Conservation (phyloP, 2,329 filamentous ascomycete genomes). For the Microsporum audouinii region DNA sequence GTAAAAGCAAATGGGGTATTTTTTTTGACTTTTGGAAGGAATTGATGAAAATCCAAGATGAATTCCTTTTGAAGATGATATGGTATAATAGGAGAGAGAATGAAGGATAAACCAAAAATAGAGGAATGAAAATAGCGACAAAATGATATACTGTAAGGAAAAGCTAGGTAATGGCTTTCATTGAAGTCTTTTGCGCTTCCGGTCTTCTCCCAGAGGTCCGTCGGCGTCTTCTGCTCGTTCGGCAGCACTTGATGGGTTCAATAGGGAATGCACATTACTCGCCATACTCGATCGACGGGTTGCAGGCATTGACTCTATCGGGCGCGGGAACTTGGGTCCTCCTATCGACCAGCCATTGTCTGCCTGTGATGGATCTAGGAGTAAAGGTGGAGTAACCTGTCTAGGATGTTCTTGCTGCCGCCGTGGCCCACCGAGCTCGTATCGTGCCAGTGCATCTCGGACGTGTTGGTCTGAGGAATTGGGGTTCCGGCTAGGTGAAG, state of each 20-base stretch:
- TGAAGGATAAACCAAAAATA: not conserved
- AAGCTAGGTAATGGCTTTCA: slow-evolving; percentile 20
- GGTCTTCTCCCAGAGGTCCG: slow-evolving; percentile 42
- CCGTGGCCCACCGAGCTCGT: slow-evolving; percentile 50
- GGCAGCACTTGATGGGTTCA: slow-evolving; percentile 58
- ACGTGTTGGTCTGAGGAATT: slow-evolving; percentile 50
- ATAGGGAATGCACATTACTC: slow-evolving; percentile 54
- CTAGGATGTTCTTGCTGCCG: slow-evolving; percentile 38
- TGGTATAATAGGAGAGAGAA: not conserved
- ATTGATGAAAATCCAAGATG: not conserved
- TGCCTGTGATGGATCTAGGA: slow-evolving; percentile 33
- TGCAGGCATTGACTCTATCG: slow-evolving; percentile 41
- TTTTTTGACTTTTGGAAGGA: not conserved
- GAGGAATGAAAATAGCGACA: not conserved
- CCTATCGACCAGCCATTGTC: slow-evolving; percentile 48
- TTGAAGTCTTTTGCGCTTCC: slow-evolving; percentile 49
- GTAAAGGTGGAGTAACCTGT: slow-evolving; percentile 44
- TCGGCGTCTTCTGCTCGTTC: slow-evolving; percentile 56
- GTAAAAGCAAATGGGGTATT: slow-evolving; percentile 1
- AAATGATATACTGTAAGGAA: not conserved
- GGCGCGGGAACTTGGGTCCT: slow-evolving; percentile 31
- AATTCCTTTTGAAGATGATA: not conserved
- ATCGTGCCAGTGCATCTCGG: slow-evolving; percentile 51
- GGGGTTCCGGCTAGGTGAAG: slow-evolving; percentile 47
- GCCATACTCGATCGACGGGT: slow-evolving; percentile 60